Evolutionary conservation across 805 yeast species (phyloP), one percentile per base, ranked within the genome.

Genomic region (Cyberlindnera maritima): DNA sequence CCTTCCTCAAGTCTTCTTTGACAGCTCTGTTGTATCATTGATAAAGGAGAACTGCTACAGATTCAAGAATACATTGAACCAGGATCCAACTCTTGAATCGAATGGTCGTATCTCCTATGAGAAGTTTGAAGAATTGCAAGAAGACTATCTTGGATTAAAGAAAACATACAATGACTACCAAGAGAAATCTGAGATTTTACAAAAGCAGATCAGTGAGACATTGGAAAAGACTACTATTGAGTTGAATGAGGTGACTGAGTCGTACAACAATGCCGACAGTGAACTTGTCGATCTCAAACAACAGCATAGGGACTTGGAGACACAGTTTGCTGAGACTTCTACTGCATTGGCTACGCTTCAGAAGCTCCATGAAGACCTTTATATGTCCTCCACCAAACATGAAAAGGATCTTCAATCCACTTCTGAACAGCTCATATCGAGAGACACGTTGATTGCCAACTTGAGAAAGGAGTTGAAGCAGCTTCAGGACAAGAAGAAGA

Each of bases 1-100:
- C 1, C 74, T 92, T 36, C 99, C 98, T 0, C 79, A 81, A 48
- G 85, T 92, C 1, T 89, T 77, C 57, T 85, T 94, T 59, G 84
- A 83, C 48, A 61, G 76, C 0, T 66, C 73, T 2, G 88, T 88
- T 61, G 81, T 87, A 3, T 69, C 68, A 3, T 67, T 90, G 43
- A 68, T 94, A 36, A 81, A 81, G 51, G 94, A 85, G 2, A 85
- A 88, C 57, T 80, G 76, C 51, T 65, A 72, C 26, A 74, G 97
- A 48, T 79, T 94, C 23, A 77, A 76, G 51, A 75, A 81, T 38
- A 83, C 96, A 0, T 66, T 92, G 31, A 81, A 81, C 31, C 85
- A 81, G 51, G 88, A 82, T 56, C 96, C 98, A 0, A 68, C 73
- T 6, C 63, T 76, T 37, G 95, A 88, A 56, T 96, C 97, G 0